phyloP scores from a whole-genome alignment of 2,329 filamentous ascomycete species.

The Sclerotinia nivalis region DNA sequence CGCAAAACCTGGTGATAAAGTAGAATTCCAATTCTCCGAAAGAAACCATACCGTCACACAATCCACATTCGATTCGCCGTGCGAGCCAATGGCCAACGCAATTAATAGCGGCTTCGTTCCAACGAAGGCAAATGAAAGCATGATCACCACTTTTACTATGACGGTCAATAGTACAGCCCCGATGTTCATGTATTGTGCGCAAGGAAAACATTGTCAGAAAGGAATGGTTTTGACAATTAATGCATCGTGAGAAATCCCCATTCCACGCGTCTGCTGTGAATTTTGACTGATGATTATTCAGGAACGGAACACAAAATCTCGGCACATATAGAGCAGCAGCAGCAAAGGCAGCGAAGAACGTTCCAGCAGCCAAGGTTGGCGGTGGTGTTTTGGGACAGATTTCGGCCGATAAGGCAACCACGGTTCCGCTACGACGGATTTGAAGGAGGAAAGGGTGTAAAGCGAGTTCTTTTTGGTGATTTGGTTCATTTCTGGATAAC shows the following conservation, averaged over 20 bases:
- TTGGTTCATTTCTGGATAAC: neutral
- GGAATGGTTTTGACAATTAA: constrained; percentile 48
- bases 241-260: constrained; percentile 24
- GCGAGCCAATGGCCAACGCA: constrained; percentile 59
- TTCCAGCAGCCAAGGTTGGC: constrained; percentile 1
- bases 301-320: constrained; percentile 12
- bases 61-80: constrained; percentile 71
- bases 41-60: constrained; percentile 80
- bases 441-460: neutral
- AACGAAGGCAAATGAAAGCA: constrained; percentile 59
- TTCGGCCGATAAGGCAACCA: neutral
- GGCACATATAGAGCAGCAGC: constrained; percentile 17
- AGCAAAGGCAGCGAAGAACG: neutral
- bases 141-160: constrained; percentile 60
- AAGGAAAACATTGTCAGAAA: constrained; percentile 69
- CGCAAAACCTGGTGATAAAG: constrained; percentile 60
- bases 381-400: constrained; percentile 3
- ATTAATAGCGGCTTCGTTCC: constrained; percentile 57
- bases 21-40: constrained; percentile 66
- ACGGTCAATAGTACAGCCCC: constrained; percentile 68
- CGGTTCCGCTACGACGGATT: constrained; percentile 3
- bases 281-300: neutral
- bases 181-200: constrained; percentile 77
- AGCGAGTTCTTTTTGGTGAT: neutral
- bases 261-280: neutral